Conservation (phyloP, 1,284 basidiomycete species). For the Boletus chippewaensis region DNA sequence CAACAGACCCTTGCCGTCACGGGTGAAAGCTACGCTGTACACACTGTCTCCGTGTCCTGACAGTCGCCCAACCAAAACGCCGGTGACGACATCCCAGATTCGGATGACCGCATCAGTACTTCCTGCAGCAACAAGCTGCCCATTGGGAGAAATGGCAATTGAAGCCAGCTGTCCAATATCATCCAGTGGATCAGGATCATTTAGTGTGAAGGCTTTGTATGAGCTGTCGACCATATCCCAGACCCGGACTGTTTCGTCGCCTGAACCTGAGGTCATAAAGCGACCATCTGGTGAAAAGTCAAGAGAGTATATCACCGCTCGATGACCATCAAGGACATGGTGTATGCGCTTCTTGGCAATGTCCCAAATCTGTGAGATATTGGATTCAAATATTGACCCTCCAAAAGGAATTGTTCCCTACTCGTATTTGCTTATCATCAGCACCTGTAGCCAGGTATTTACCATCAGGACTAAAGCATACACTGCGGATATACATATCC, state of each 20-base stretch:
- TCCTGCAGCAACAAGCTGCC: conserved; percentile 76
- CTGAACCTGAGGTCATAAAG: conserved; percentile 82
- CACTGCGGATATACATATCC: conserved; percentile 79
- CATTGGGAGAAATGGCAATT: conserved; percentile 78
- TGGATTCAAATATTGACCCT: conserved; percentile 9
- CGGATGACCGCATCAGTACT: conserved; percentile 79
- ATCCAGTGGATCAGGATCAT: conserved; percentile 46
- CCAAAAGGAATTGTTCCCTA: conserved; percentile 34
- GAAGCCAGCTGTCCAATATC: conserved; percentile 63
- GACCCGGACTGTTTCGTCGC: conserved; percentile 84
- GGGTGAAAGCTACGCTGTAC: conserved; percentile 83
- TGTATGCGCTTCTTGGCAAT: conserved; percentile 68
- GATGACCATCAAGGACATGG: conserved; percentile 76
- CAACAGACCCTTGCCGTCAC: conserved; percentile 74
- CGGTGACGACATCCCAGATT: conserved; percentile 79
- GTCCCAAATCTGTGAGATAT: conserved; percentile 71
- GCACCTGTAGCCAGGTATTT: conserved; percentile 78
- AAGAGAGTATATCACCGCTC: conserved; percentile 87
- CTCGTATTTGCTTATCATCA: conserved; percentile 78
- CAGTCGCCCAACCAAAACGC: conserved; percentile 67
- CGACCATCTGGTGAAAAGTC: conserved; percentile 80
- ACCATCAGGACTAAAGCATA: conserved; percentile 81
- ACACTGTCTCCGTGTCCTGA: conserved; percentile 81
- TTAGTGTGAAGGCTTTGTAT: conserved; percentile 55
- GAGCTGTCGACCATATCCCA: conserved; percentile 74